These are phyloP conservation scores for Trichosanthes cucumerina DNA, from an alignment of 306 rosid genomes.

Conservation along the genomic window DNA sequence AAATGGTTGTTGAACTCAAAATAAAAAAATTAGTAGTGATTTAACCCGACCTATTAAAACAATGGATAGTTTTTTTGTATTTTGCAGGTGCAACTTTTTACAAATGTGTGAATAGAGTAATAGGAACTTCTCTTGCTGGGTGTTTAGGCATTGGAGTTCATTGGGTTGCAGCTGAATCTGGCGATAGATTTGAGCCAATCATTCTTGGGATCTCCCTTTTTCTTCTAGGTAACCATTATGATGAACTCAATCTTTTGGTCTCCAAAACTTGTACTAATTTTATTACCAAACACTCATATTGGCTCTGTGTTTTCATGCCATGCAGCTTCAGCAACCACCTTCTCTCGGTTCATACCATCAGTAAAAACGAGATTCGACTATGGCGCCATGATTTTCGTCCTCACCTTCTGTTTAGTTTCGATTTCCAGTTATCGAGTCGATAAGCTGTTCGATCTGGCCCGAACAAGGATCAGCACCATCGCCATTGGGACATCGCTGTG, in stretches of 20 bases:
- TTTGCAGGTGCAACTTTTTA: conserved; percentile 64
- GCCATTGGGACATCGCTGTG: conserved; percentile 57
- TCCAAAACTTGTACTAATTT: background rate
- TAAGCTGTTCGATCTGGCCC: conserved; percentile 37
- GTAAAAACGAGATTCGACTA: conserved; percentile 76
- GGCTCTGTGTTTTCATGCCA: background rate
- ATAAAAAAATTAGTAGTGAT: no score
- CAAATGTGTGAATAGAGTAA: conserved; percentile 55
- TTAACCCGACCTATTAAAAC: no score
- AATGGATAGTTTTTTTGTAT: no score
- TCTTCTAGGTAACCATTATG: conserved; percentile 31
- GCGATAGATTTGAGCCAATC: conserved; percentile 45
- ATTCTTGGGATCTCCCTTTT: conserved; percentile 52
- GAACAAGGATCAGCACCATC: conserved; percentile 47
- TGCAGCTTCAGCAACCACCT: conserved; percentile 78
- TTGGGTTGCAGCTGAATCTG: conserved; percentile 56
- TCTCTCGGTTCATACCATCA: conserved; percentile 73
- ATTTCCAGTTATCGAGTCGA: conserved; percentile 58
- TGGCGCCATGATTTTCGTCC: conserved; percentile 66
- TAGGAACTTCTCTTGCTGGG: conserved; percentile 68
- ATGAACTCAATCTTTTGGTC: background rate
- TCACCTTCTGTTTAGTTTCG: conserved; percentile 72
- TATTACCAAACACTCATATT: background rate
- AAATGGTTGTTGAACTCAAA: no score
- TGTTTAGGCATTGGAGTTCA: conserved; percentile 58